Evolutionary conservation across 306 rosid species (phyloP), one percentile per base, ranked within the genome.

Genomic region (Trichosanthes cucumerina): DNA sequence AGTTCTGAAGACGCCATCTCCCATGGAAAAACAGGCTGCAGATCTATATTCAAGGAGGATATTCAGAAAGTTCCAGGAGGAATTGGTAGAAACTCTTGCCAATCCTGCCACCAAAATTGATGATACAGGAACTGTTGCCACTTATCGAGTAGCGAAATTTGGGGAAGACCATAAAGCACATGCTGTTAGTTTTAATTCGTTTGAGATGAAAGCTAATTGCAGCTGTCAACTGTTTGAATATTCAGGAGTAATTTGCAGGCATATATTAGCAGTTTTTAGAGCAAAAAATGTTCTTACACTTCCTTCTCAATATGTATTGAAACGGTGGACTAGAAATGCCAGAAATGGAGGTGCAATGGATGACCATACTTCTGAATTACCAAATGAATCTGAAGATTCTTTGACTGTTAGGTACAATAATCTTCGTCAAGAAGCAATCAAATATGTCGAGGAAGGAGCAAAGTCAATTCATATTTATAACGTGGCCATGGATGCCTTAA

Each of bases 1-100:
- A 5, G 83, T 84, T 77, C 84, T 93, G 52, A 93, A 88, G 87
- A 91, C 96, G 50, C 97, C 97, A 59, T 91, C 97, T 63, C 97
- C 97, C 43, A 93, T 91, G 96, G 98, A 93, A 82, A 92, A 91
- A 75, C 97, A 93, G 87, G 97, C 96, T 73, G 97, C 94, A 39
- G 83, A 75, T 81, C 90, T 92, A 44, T 93, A 89, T 78, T 92
- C 97, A 1, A 85, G 91, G 83, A 88, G 88, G 81, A 85, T 94
- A 82, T 94, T 92, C 80, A 86, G 86, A 84, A 92, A 89, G 80
- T 94, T 94, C 78, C 97, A 92, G 82, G 96, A 91, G 73, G 97
- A 94, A 82, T 86, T 94, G 82, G 97, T 92, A 69, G 97, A 90
- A 85, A 90, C 97, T 79, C 89, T 92, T 80, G 97, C 97, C 49